Evolutionary conservation across 1,284 basidiomycete genomes (phyloP).

Genomic region (Apiotrichum gamsii): DNA sequence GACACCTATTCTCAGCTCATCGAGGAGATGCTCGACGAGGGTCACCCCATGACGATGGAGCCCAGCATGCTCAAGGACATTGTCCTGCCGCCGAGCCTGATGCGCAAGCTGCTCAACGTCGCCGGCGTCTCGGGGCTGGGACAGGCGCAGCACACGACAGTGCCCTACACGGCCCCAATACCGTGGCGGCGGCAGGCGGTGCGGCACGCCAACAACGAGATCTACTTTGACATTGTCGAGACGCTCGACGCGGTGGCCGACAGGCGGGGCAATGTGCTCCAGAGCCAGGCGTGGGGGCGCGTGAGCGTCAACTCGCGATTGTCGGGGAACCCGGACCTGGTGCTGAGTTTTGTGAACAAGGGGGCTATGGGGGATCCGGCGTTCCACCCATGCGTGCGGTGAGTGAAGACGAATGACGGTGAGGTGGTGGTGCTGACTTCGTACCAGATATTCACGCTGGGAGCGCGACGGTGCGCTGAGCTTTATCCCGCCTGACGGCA

Average conservation of each 20-base stretch:
- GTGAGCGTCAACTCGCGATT: constrained; percentile 75
- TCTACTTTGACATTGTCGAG: constrained; percentile 87
- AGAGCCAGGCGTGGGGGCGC: constrained; percentile 68
- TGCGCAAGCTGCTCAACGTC: constrained; percentile 66
- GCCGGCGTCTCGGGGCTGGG: constrained; percentile 55
- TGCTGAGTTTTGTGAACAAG: constrained; percentile 72
- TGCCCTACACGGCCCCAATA: constrained; percentile 84
- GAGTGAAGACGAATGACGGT: too few species aligned
- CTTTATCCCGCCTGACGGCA: constrained; percentile 91
- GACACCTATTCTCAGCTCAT: constrained; percentile 59
- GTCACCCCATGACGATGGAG: constrained; percentile 90
- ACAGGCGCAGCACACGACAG: constrained; percentile 49
- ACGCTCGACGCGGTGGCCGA: constrained; percentile 76
- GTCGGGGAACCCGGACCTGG: constrained; percentile 78
- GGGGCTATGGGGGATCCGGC: constrained; percentile 68
- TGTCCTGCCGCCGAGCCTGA: constrained; percentile 75
- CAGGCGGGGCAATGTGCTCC: constrained; percentile 68
- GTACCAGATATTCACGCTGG: constrained; percentile 67
- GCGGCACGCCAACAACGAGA: constrained; percentile 82
- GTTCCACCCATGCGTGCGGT: constrained; percentile 89
- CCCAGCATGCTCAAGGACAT: constrained; percentile 86
- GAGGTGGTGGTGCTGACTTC: neutral
- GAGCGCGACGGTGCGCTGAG: constrained; percentile 70
- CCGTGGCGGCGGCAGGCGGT: constrained; percentile 86
- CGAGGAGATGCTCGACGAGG: constrained; percentile 91